phyloP scores from a whole-genome alignment of 1,284 basidiomycete species.

The Sutorius eximius region DNA sequence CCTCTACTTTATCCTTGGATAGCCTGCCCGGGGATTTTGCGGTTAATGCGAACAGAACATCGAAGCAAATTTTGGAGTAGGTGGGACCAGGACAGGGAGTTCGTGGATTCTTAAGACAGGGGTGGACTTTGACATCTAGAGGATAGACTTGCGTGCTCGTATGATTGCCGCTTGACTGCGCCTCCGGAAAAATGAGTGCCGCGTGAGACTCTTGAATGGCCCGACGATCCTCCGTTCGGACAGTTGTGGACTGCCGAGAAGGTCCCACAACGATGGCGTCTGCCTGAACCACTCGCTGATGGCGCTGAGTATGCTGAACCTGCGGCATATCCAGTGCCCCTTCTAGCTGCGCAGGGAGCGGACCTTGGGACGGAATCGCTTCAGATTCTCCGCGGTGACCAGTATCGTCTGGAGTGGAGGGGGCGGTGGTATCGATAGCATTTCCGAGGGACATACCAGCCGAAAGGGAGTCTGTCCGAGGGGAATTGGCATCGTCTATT shows the following conservation, averaged over 20 bases:
- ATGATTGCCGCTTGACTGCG: neutral
- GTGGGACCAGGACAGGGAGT: neutral
- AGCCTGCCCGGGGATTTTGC: accelerated
- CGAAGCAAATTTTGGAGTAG: neutral
- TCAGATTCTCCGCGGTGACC: neutral
- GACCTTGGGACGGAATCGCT: neutral
- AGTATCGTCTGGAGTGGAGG: too few relatives aligned
- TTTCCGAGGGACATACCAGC: neutral
- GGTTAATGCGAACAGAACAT: neutral
- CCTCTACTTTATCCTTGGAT: too few relatives aligned
- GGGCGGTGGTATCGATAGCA: neutral
- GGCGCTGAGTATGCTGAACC: neutral
- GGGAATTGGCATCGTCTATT: neutral
- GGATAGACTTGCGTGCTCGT: too few relatives aligned
- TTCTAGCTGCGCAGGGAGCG: neutral
- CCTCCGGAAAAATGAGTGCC: neutral
- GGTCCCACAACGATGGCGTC: neutral
- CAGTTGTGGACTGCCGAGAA: neutral
- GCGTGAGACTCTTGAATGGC: too few relatives aligned
- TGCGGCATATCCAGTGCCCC: neutral
- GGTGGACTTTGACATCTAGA: neutral
- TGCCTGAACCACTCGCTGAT: neutral
- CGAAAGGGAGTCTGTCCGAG: neutral
- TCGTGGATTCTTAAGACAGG: neutral
- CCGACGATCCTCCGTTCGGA: neutral